Base-by-base conservation (phyloP, 2,329 filamentous ascomycete genomes). In the Penicillium sp. region DNA sequence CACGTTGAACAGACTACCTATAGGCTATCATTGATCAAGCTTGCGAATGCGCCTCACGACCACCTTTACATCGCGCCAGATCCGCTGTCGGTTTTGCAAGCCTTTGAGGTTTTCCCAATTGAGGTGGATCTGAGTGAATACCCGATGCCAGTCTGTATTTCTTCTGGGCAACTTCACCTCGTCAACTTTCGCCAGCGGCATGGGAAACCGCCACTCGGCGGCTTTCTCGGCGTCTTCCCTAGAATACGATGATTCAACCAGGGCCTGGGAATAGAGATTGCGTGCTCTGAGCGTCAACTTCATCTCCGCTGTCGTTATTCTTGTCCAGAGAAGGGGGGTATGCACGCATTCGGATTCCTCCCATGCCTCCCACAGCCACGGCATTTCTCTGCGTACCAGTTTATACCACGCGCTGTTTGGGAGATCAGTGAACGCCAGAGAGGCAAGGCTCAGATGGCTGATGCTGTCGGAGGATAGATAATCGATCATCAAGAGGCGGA, bases 31-130 rank as follows among this genome's bases (percentile, higher is more conserved):
- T 12, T n/a, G n/a, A n/a, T 43, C 49, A 31, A 33, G 30, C 14
- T 35, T 54, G 19, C 45, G 27, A 18, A 70, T 69, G 28, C 78
- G 76, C 16, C 71, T 67, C 58, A 76, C 70, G 27, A 64, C 54
- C 29, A 58, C 52, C 13, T 57, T 49, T 18, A 44, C 19, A 22
- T 49, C 39, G 11, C 6, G 37, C 57, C 59, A 65, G 22, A 65
- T 59, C 29, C 62, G 46, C 41, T 49, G 27, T 14, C 61, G 49
- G 45, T 65, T 65, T 30, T 34, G 37, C 27, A 64, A 31, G 0
- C 62, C 61, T 37, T 57, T 65, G 8, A 64, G 47, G 1, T 47
- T 22, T n/a, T 33, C 27, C 50, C 56, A 62, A 25, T 55, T 49
- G 4, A 33, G 34, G n/a, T 39, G 52, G 13, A 65, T 57, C n/a